A percentile compares a stretch with the other conserved stretches of the same genome.
Conservation (phyloP, 495 filamentous ascomycete species). For the Penicillium canariense region DNA sequence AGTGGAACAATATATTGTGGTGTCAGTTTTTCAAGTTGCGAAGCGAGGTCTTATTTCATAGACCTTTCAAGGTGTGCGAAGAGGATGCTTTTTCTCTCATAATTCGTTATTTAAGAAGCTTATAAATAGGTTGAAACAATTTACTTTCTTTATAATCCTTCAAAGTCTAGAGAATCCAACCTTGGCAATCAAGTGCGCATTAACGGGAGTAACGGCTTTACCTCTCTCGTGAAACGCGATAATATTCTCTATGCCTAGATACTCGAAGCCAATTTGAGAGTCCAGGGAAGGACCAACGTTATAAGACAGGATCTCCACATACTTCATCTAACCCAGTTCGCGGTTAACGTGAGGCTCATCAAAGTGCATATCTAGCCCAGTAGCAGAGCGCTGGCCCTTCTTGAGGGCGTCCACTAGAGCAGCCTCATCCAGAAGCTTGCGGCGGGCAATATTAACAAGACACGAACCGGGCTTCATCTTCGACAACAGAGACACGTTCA, state of each 20-base stretch:
- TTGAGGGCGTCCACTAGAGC: slow-evolving; percentile 66
- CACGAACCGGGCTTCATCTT: slow-evolving; percentile 56
- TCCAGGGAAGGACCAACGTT: slow-evolving; percentile 74
- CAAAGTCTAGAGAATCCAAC: slow-evolving; percentile 19
- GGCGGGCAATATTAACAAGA: slow-evolving; percentile 72
- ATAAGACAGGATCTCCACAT: slow-evolving; percentile 64
- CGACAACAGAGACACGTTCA: slow-evolving; percentile 48
- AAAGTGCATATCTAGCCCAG: slow-evolving; percentile 68
- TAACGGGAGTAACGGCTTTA: slow-evolving; percentile 63
- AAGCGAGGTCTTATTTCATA: neutral
- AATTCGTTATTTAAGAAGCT: neutral
- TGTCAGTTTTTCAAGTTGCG: neutral
- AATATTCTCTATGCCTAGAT: slow-evolving; percentile 70
- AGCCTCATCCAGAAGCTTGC: slow-evolving; percentile 66
- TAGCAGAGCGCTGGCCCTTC: slow-evolving; percentile 46
- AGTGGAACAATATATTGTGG: neutral
- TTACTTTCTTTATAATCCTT: neutral
- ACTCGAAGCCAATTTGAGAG: slow-evolving; percentile 70
- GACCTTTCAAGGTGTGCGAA: no score
- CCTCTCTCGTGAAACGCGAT: slow-evolving; percentile 53
- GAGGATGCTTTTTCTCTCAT: neutral
- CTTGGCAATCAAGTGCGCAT: slow-evolving; percentile 50
- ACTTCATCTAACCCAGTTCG: slow-evolving; percentile 47
- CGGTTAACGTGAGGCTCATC: slow-evolving; percentile 48
- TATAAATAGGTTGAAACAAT: neutral